Evolutionary conservation across 2,329 filamentous ascomycete genomes (phyloP).

Genomic region (Ophiobolus disseminans): DNA sequence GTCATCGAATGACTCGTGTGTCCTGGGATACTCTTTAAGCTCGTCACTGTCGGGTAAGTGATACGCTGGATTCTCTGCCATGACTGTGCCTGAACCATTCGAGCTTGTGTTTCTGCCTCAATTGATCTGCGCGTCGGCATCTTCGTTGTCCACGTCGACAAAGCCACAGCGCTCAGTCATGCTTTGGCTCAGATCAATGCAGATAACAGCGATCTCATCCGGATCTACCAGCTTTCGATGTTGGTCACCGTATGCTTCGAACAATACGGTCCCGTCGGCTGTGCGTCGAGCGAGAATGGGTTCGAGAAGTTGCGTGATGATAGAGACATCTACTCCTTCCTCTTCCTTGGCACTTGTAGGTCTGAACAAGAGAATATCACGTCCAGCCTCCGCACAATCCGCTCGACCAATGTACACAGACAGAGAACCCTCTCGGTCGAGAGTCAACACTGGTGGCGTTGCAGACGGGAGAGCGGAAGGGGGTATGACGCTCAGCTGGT

Average conservation of each 20-base stretch:
- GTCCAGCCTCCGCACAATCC: slow-evolving; percentile 39
- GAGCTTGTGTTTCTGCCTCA: neutral
- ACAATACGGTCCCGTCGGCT: slow-evolving; percentile 41
- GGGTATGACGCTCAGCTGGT: slow-evolving; percentile 37
- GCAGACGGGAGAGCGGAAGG: slow-evolving; percentile 37
- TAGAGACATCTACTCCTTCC: slow-evolving; percentile 41
- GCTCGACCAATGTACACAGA: slow-evolving; percentile 48
- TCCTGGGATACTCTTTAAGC: slow-evolving; percentile 29
- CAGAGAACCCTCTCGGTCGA: slow-evolving; percentile 43
- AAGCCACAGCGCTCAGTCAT: slow-evolving; percentile 43
- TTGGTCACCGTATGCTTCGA: slow-evolving; percentile 43
- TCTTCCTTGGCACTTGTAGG: slow-evolving; percentile 33
- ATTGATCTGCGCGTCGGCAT: slow-evolving; percentile 1
- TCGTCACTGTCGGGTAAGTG: slow-evolving; percentile 24
- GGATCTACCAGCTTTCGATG: slow-evolving; percentile 35
- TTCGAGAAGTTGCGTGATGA: slow-evolving; percentile 45
- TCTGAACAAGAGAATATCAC: slow-evolving; percentile 44
- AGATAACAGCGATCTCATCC: slow-evolving; percentile 47
- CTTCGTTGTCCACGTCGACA: slow-evolving; percentile 29
- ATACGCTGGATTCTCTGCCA: slow-evolving; percentile 6
- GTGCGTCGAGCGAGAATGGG: slow-evolving; percentile 41
- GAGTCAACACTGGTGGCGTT: slow-evolving; percentile 42
- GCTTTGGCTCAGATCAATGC: slow-evolving; percentile 44
- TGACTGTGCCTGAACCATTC: neutral
- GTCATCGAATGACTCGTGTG: slow-evolving; percentile 37